These are phyloP conservation scores for Iris pallida DNA, from an alignment of 116 monocot genomes.

Conservation along the genomic window DNA sequence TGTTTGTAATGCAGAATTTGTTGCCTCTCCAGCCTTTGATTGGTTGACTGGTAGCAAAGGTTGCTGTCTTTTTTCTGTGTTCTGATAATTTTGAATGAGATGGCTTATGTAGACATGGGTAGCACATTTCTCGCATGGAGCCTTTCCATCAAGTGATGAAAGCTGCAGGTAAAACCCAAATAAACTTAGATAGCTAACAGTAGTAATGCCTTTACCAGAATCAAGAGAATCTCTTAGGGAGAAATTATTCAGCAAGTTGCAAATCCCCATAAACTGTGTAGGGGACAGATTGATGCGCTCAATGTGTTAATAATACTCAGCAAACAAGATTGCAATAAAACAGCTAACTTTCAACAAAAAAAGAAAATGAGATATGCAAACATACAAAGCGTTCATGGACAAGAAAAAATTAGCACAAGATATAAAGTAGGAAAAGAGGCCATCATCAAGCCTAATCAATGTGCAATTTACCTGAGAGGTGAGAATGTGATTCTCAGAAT, in stretches of 20 bases:
- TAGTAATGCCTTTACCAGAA: too few relatives aligned
- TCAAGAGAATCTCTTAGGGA: too few relatives aligned
- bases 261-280: too few relatives aligned
- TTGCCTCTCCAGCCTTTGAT: slow-evolving; percentile 7
- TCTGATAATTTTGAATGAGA: slow-evolving; percentile 33
- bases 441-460: too few relatives aligned
- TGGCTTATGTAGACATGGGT: slow-evolving; percentile 40
- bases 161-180: slow-evolving; percentile 9
- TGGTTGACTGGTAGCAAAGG: not conserved
- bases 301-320: not conserved
- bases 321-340: not conserved
- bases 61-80: slow-evolving; percentile 8
- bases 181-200: too few relatives aligned
- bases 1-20: not conserved
- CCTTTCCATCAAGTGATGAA: slow-evolving; percentile 5
- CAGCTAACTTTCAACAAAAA: not conserved
- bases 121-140: slow-evolving; percentile 23
- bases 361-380: not conserved
- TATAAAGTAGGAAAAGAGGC: not conserved
- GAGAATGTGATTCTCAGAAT: not conserved
- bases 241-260: too few relatives aligned
- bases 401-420: not conserved
- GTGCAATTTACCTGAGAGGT: not conserved
- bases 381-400: not conserved
- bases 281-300: not conserved